A percentile compares a stretch with the other conserved stretches of the same genome.
Conservation (phyloP, 805 yeast species). For the Spathaspora hagerdaliae region DNA sequence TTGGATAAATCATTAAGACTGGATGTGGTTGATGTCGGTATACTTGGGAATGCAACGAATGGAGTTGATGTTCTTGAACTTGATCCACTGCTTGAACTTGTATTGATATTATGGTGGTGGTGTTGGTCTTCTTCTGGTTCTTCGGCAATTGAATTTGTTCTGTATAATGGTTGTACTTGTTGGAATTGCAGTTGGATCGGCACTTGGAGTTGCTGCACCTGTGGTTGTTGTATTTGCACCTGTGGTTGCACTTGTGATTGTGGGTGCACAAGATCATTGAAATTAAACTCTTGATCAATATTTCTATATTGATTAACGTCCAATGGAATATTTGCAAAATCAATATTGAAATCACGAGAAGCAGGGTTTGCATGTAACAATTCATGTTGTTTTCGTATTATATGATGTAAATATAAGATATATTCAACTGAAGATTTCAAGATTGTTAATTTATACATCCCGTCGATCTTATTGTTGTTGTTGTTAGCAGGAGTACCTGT, state of each 20-base stretch:
- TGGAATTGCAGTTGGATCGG: background rate
- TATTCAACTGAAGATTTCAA: conserved; percentile 82
- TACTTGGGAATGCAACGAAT: background rate
- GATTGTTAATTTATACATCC: conserved; percentile 78
- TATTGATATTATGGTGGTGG: background rate
- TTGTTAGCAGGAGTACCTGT: background rate
- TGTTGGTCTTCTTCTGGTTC: conserved; percentile 3
- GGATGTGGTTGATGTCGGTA: background rate
- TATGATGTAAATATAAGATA: conserved; percentile 62
- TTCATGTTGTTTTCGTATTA: conserved; percentile 49
- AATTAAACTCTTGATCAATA: conserved; percentile 53
- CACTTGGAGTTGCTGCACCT: background rate
- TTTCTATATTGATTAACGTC: conserved; percentile 58
- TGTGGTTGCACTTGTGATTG: background rate
- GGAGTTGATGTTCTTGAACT: background rate
- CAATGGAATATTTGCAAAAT: conserved; percentile 51
- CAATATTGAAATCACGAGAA: conserved; percentile 31
- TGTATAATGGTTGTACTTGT: background rate
- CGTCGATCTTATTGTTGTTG: conserved; percentile 39
- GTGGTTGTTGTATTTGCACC: background rate
- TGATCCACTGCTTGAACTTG: background rate
- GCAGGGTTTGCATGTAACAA: conserved; percentile 28
- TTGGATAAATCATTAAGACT: conserved; percentile 11
- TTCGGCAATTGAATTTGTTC: conserved; percentile 3
- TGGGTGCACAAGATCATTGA: conserved; percentile 25